A percentile compares a stretch with the other conserved stretches of the same genome.
phyloP scores from a whole-genome alignment of 2,329 filamentous ascomycete genomes.

The Chaetomium globosum region DNA sequence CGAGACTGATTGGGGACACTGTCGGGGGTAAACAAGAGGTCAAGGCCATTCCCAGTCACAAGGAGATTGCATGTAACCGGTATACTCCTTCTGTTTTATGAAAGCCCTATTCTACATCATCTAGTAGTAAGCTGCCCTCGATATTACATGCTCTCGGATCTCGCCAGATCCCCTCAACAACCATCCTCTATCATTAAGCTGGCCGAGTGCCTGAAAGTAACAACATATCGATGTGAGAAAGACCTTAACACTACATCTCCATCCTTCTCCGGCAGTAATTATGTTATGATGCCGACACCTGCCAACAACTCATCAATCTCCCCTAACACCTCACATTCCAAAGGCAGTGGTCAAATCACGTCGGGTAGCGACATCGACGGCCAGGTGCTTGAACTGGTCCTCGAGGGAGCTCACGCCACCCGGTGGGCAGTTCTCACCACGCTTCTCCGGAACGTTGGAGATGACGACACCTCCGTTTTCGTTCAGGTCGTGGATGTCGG shows the following conservation, averaged over 20 bases:
- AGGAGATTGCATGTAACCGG: background rate
- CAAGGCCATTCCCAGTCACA: background rate
- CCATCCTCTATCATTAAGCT: conserved; percentile 22
- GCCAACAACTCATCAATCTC: conserved; percentile 4
- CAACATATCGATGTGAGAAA: conserved; percentile 20
- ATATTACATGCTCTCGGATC: conserved; percentile 26
- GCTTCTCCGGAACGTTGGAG: conserved; percentile 42
- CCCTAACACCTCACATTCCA: conserved; percentile 23
- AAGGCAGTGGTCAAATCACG: conserved; percentile 26
- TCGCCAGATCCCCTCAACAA: conserved; percentile 13
- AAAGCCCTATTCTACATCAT: conserved; percentile 34
- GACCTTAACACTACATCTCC: conserved; percentile 19
- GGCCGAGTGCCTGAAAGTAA: conserved; percentile 24
- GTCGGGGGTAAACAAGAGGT: background rate
- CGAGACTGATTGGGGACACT: background rate
- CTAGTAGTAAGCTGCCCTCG: conserved; percentile 34
- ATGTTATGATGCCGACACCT: conserved; percentile 8
- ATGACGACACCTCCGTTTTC: conserved; percentile 30
- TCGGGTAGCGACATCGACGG: conserved; percentile 27
- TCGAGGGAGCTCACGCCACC: conserved; percentile 40
- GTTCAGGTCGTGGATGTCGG: conserved; percentile 40
- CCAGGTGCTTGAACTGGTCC: conserved; percentile 36
- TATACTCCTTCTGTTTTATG: conserved; percentile 28
- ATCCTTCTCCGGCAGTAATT: background rate
- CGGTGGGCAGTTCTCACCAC: conserved; percentile 52